Conservation (phyloP, 2,329 filamentous ascomycete species). For the Neodidymelliopsis sp. region DNA sequence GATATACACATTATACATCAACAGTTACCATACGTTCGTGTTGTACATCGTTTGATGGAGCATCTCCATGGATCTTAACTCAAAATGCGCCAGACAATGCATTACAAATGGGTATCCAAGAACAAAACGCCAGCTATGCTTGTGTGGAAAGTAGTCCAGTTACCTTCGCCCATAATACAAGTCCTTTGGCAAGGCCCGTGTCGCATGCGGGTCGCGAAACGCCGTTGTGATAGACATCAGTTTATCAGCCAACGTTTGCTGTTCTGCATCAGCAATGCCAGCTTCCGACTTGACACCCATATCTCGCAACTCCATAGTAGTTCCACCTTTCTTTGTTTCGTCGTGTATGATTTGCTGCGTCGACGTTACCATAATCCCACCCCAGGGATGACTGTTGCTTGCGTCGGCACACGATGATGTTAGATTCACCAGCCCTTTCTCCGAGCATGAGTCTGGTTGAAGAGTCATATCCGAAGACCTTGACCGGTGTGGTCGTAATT, state of each 20-base stretch:
- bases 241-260: slow-evolving; percentile 52
- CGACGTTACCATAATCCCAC: slow-evolving; percentile 51
- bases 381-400: slow-evolving; percentile 35
- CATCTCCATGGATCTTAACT: neutral
- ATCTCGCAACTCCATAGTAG: slow-evolving; percentile 39
- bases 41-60: neutral
- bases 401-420: slow-evolving; percentile 9
- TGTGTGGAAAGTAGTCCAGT: neutral
- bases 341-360: slow-evolving; percentile 45
- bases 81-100: slow-evolving; percentile 5
- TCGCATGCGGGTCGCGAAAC: slow-evolving; percentile 36
- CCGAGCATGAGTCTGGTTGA: slow-evolving; percentile 39
- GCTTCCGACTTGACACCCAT: slow-evolving; percentile 45
- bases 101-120: slow-evolving; percentile 22
- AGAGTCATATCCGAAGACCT: slow-evolving; percentile 21
- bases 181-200: slow-evolving; percentile 19
- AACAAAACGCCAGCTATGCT: slow-evolving; percentile 13
- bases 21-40: neutral
- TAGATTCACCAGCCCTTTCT: slow-evolving; percentile 38
- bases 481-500: slow-evolving; percentile 19
- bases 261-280: slow-evolving; percentile 48
- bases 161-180: slow-evolving; percentile 25
- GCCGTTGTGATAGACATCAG: slow-evolving; percentile 43
- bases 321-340: slow-evolving; percentile 30
- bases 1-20: slow-evolving; percentile 1